These are phyloP conservation scores for Fennellomyces sp. DNA, from an alignment of 371 early-diverging fungal species.

Conservation along the genomic window DNA sequence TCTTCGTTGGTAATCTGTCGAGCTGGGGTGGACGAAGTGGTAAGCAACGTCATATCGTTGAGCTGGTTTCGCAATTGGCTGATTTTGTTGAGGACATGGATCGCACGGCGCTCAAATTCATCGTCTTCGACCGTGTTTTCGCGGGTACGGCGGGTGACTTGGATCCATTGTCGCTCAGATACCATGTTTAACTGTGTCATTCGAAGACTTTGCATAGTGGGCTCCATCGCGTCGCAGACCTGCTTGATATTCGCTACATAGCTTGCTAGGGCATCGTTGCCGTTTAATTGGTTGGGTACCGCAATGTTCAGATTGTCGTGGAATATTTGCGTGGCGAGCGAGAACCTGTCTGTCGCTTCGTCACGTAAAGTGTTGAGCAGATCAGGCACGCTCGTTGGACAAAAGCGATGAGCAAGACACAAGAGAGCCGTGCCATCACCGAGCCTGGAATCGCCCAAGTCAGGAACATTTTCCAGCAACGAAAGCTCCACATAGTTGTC, in stretches of 20 bases:
- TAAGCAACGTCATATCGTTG: conserved; percentile 20
- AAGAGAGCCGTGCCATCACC: conserved; percentile 23
- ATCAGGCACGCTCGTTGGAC: conserved; percentile 28
- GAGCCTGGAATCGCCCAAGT: conserved; percentile 11
- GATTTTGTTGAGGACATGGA: conserved; percentile 16
- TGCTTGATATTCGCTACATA: conserved; percentile 12
- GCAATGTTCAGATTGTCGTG: conserved; percentile 9
- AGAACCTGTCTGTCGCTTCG: conserved; percentile 1
- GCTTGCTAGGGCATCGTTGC: background rate
- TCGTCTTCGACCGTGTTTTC: conserved; percentile 15
- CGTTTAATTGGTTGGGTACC: conserved; percentile 1
- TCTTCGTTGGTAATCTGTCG: background rate
- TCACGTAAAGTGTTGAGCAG: conserved; percentile 15
- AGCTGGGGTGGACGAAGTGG: conserved; percentile 7
- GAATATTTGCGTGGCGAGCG: conserved; percentile 13
- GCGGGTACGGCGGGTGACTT: conserved; percentile 12
- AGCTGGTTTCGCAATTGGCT: conserved; percentile 17
- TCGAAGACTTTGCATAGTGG: background rate
- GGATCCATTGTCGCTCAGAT: conserved; percentile 4
- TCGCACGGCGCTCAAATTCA: conserved; percentile 19
- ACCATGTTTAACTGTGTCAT: conserved; percentile 8
- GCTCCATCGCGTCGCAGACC: conserved; percentile 4
- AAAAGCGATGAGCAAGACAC: conserved; percentile 41
- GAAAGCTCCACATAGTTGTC: conserved; percentile 27
- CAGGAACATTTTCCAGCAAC: conserved; percentile 19